Percentiles rank a stretch among this genome's conserved stretches.
These are phyloP conservation scores for Leishmania major DNA, from an alignment of 208 protist species.

Conservation along the genomic window DNA sequence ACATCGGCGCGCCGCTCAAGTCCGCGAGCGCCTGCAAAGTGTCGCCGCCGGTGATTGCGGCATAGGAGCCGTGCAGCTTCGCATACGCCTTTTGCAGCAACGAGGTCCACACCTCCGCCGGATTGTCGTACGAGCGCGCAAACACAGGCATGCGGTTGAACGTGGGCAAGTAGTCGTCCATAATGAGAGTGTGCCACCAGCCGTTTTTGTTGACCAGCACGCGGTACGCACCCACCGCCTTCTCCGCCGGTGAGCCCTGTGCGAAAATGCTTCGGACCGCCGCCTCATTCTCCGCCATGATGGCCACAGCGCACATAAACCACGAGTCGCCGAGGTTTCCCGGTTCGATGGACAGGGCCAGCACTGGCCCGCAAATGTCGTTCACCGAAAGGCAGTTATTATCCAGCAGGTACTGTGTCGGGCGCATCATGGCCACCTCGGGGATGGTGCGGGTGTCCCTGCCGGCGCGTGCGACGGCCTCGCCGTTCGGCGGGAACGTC, in stretches of 20 bases:
- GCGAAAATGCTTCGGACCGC: conserved; percentile 35
- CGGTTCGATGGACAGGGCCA: conserved; percentile 51
- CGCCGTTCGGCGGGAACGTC: conserved; percentile 34
- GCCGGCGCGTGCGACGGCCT: conserved; percentile 34
- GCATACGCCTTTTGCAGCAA: conserved; percentile 90
- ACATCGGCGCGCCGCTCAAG: conserved; percentile 51
- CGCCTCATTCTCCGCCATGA: conserved; percentile 40
- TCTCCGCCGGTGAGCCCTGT: conserved; percentile 29
- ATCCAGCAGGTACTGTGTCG: conserved; percentile 27
- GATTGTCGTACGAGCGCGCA: conserved; percentile 33
- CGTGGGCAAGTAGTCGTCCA: conserved; percentile 72
- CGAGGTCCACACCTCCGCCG: conserved; percentile 66
- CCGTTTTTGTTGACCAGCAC: conserved; percentile 61
- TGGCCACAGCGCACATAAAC: conserved; percentile 50
- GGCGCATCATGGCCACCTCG: conserved; percentile 43
- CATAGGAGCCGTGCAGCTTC: conserved; percentile 81
- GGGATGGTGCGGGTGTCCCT: conserved; percentile 42
- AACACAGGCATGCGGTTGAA: conserved; percentile 33
- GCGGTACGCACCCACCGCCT: conserved; percentile 53
- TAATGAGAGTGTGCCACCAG: conserved; percentile 61
- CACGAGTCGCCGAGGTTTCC: conserved; percentile 73
- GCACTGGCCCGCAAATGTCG: conserved; percentile 36
- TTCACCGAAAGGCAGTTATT: conserved; percentile 23
- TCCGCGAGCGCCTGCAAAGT: conserved; percentile 64
- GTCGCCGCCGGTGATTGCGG: conserved; percentile 65